Percentiles rank a stretch among this genome's conserved stretches.
Evolutionary conservation across 768 basidiomycete species (phyloP).

Genomic region (Ramaria sp.): DNA sequence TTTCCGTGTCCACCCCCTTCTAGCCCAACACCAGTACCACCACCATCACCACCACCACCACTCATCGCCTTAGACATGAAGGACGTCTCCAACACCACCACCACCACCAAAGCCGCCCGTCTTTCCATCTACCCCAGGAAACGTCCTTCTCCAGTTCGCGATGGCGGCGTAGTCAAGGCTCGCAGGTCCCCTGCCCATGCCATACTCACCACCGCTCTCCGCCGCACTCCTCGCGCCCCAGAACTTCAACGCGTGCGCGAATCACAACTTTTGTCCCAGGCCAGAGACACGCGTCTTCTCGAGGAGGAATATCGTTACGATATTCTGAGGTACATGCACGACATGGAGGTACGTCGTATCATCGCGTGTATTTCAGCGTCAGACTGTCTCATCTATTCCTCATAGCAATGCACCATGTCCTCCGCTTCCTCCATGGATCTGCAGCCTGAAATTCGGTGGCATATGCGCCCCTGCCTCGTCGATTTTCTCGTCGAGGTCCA

Average conservation of each 20-base stretch:
- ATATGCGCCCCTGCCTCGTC: conserved; percentile 97
- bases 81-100: conserved; percentile 50
- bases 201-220: conserved; percentile 37
- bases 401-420: conserved; percentile 73
- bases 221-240: conserved; percentile 52
- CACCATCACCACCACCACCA: no score
- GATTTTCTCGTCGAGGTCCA: conserved; percentile 99
- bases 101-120: conserved; percentile 50
- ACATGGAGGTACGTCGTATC: conserved; percentile 87
- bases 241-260: conserved; percentile 15
- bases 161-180: conserved; percentile 57
- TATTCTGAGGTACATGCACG: conserved; percentile 88
- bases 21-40: conserved; percentile 1
- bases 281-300: conserved; percentile 33
- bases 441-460: conserved; percentile 98
- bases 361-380: not conserved
- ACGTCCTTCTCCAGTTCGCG: conserved; percentile 54
- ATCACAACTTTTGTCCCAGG: conserved; percentile 28
- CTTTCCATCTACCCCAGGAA: conserved; percentile 71
- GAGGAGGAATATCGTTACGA: conserved; percentile 96
- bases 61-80: conserved; percentile 47
- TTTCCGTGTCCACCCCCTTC: not conserved
- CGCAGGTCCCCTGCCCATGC: conserved; percentile 40
- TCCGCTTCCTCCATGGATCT: conserved; percentile 97
- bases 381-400: not conserved